Conservation (phyloP, 73 alveolate genomes). For the Breviolum minutum region DNA sequence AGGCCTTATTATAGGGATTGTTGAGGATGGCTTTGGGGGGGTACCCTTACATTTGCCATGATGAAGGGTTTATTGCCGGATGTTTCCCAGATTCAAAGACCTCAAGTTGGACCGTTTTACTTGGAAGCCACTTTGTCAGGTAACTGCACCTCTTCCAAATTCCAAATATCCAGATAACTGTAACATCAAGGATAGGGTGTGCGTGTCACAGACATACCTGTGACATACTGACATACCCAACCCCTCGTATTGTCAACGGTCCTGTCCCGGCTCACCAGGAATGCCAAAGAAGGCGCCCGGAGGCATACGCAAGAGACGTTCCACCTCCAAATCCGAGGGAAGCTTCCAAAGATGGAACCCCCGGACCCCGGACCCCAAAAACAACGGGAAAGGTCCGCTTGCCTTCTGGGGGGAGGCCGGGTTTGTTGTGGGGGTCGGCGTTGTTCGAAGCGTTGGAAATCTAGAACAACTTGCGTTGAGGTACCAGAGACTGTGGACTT, state of each 20-base stretch:
- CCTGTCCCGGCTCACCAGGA: conserved; percentile 93
- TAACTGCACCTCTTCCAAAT: neutral
- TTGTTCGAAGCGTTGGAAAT: too few species aligned
- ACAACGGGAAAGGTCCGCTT: too few species aligned
- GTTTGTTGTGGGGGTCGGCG: too few species aligned
- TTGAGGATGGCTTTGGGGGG: neutral
- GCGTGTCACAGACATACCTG: neutral
- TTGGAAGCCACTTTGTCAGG: neutral
- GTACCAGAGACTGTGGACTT: too few species aligned
- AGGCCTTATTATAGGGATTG: neutral
- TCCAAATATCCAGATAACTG: neutral
- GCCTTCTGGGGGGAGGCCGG: neutral
- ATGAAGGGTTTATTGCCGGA: neutral
- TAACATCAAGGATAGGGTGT: neutral
- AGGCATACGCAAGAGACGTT: conserved; percentile 81
- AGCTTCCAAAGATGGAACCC: too few species aligned
- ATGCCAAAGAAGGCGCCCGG: conserved; percentile 92
- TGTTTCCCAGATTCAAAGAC: neutral
- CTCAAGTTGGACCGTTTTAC: neutral
- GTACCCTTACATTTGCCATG: neutral
- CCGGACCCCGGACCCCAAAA: neutral
- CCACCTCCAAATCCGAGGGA: neutral
- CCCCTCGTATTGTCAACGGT: neutral
- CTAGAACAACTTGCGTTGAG: too few species aligned
- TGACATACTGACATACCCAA: neutral